Percentiles rank a stretch among this genome's conserved stretches.
phyloP scores from a whole-genome alignment of 306 rosid genomes.

The Trifolium repens region DNA sequence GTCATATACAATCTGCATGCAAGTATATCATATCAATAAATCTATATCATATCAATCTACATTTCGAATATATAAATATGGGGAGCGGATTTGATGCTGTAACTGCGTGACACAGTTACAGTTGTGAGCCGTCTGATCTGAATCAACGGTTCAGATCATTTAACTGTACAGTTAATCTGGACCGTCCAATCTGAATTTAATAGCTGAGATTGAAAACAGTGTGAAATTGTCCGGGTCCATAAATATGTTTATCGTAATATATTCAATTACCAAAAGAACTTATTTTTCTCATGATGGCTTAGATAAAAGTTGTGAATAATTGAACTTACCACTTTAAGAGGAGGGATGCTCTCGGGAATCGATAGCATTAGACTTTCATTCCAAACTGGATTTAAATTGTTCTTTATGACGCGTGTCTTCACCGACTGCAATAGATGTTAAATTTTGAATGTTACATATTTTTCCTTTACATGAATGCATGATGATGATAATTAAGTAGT shows the following conservation, averaged over 20 bases:
- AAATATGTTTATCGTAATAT: too few relatives aligned
- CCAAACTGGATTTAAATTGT: constrained; percentile 91
- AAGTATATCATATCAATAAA: constrained; percentile 8
- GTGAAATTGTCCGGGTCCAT: too few relatives aligned
- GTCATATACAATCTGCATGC: constrained; percentile 82
- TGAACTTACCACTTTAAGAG: constrained; percentile 79
- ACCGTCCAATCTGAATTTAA: too few relatives aligned
- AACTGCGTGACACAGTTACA: too few relatives aligned
- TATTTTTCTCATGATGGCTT: too few relatives aligned
- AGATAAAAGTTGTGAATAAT: neutral
- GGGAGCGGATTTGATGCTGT: too few relatives aligned
- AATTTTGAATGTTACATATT: constrained; percentile 21
- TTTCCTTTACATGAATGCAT: constrained; percentile 9
- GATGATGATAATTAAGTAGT: neutral
- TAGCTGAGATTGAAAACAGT: too few relatives aligned
- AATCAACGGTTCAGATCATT: too few relatives aligned
- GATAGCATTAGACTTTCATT: constrained; percentile 94
- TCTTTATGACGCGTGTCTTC: constrained; percentile 92
- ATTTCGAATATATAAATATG: too few relatives aligned
- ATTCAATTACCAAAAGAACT: too few relatives aligned
- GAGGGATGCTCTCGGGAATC: constrained; percentile 83
- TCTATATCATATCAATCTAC: neutral
- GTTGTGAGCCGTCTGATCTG: too few relatives aligned
- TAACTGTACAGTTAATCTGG: too few relatives aligned
- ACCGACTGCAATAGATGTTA: constrained; percentile 64